Percentiles rank a stretch among this genome's conserved stretches.
Conservation (phyloP, 495 filamentous ascomycete species). For the Melanomma pulvis-pyrius region DNA sequence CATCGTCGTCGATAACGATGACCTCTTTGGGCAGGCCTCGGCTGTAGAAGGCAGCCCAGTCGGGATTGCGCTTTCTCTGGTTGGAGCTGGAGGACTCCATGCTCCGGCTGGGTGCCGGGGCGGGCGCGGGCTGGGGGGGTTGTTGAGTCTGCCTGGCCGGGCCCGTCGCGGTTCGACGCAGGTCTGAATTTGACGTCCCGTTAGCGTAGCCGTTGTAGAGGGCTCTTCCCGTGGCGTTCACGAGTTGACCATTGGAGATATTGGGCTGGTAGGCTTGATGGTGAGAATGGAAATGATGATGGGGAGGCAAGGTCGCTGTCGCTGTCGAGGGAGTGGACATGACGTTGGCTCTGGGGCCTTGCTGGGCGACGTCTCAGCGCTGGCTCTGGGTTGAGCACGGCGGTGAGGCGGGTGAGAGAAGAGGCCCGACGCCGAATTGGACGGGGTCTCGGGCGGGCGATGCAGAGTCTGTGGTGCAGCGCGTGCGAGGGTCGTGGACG, state of each 20-base stretch:
- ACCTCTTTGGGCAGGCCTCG: slow-evolving; percentile 92
- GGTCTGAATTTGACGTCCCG: slow-evolving; percentile 39
- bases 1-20: slow-evolving; percentile 94
- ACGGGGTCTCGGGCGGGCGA: background rate
- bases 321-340: slow-evolving; percentile 90
- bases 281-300: slow-evolving; percentile 72
- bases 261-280: slow-evolving; percentile 62
- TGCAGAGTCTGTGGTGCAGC: slow-evolving; percentile 3
- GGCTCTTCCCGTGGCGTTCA: slow-evolving; percentile 37
- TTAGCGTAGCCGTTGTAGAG: slow-evolving; percentile 40
- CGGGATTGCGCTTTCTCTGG: slow-evolving; percentile 39
- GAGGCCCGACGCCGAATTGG: slow-evolving; percentile 2
- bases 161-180: slow-evolving; percentile 40
- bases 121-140: slow-evolving; percentile 18
- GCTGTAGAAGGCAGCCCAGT: slow-evolving; percentile 91
- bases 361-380: slow-evolving; percentile 25
- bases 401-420: background rate
- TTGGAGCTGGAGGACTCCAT: slow-evolving; percentile 17
- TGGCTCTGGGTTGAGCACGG: background rate
- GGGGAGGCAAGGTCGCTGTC: slow-evolving; percentile 72
- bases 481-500: slow-evolving; percentile 13
- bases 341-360: slow-evolving; percentile 30
- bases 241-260: slow-evolving; percentile 30
- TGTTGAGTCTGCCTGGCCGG: slow-evolving; percentile 33
- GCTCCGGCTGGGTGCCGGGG: slow-evolving; percentile 2